Percentiles rank a stretch among this genome's conserved stretches.
Conservation (phyloP, 1,284 basidiomycete genomes). For the Marasmius tenuissimus region DNA sequence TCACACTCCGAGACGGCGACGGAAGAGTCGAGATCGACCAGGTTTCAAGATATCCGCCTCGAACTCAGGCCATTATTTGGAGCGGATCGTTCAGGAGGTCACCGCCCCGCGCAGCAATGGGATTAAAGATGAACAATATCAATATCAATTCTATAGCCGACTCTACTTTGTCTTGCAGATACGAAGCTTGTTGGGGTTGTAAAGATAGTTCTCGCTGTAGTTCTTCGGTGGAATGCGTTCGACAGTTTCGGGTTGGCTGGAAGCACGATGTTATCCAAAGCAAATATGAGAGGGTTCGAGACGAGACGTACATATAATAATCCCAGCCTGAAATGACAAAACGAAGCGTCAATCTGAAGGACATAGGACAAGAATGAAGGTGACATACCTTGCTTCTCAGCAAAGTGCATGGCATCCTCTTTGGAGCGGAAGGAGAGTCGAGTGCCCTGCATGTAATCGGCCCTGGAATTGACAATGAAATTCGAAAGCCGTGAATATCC, state of each 20-base stretch:
- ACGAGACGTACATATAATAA: conserved; percentile 64
- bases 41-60: too few relatives aligned
- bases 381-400: conserved; percentile 82
- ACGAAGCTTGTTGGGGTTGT: conserved; percentile 80
- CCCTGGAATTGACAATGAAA: conserved; percentile 45
- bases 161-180: conserved; percentile 92
- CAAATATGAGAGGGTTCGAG: background rate
- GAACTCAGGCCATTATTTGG: too few relatives aligned
- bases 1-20: too few relatives aligned
- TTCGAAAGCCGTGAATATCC: background rate
- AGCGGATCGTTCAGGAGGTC: background rate
- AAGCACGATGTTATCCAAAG: conserved; percentile 18
- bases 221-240: conserved; percentile 88
- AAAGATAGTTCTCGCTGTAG: conserved; percentile 90
- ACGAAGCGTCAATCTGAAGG: conserved; percentile 4
- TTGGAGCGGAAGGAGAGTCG: conserved; percentile 85
- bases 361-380: background rate
- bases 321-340: conserved; percentile 60
- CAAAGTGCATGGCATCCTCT: conserved; percentile 93
- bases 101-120: background rate
- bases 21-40: too few relatives aligned
- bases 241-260: conserved; percentile 66
- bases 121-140: background rate
- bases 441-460: conserved; percentile 97
- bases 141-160: background rate